A percentile compares a stretch with the other conserved stretches of the same genome.
Conservation (phyloP, 805 yeast species). For the Isabelozyma pseudorhagii region DNA sequence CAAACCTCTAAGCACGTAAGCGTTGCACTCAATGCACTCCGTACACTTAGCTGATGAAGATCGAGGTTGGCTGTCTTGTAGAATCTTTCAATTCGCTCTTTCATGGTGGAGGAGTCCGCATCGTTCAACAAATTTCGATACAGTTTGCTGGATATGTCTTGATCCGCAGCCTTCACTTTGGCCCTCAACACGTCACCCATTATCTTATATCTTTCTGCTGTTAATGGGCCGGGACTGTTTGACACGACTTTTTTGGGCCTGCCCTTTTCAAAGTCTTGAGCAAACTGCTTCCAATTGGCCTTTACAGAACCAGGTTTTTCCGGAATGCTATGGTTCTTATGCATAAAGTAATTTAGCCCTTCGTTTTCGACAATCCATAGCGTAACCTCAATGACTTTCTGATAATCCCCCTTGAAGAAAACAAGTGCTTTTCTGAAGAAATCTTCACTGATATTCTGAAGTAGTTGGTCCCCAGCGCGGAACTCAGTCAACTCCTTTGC, state of each 20-base stretch:
- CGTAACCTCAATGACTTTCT: conserved; percentile 34
- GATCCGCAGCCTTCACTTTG: not conserved
- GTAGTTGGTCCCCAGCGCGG: conserved; percentile 1
- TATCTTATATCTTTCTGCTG: not conserved
- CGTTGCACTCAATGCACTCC: conserved; percentile 43
- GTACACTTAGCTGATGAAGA: conserved; percentile 52
- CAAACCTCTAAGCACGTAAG: conserved; percentile 42
- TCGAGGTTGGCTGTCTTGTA: conserved; percentile 35
- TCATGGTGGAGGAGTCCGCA: not conserved
- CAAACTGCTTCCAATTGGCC: not conserved
- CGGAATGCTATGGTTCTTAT: not conserved
- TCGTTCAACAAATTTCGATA: not conserved
- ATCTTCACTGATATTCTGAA: conserved; percentile 32
- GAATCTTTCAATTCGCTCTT: conserved; percentile 1
- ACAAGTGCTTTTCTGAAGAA: conserved; percentile 38
- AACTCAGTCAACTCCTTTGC: conserved; percentile 24
- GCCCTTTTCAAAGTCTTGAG: not conserved
- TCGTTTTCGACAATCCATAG: conserved; percentile 26
- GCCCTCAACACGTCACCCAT: not conserved
- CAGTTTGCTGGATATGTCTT: not conserved
- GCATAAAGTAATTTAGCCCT: conserved; percentile 23
- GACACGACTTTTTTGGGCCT: conserved; percentile 1
- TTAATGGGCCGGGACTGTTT: not conserved
- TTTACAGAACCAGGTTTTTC: not conserved
- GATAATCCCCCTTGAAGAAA: conserved; percentile 45